Percentiles rank a stretch among this genome's conserved stretches.
Evolutionary conservation across 257 asterid species (phyloP).

Genomic region (Solanum pinnatisectum): DNA sequence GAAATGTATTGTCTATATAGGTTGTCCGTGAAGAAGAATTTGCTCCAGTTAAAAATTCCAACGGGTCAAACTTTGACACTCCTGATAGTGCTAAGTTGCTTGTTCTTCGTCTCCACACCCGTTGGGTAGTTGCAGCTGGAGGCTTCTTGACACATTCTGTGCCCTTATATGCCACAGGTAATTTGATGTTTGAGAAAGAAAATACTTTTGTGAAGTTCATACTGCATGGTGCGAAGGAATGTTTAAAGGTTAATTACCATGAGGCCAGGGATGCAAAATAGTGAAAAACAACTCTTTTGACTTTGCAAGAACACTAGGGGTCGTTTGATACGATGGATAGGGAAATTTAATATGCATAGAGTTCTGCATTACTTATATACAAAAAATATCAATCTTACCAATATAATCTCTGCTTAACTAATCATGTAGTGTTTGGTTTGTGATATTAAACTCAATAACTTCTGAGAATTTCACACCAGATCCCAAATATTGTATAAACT

Average conservation of each 20-base stretch:
- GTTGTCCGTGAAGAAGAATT: conserved; percentile 90
- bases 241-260: not conserved
- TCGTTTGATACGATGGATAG: not conserved
- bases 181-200: not conserved
- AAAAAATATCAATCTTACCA: not conserved
- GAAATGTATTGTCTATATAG: conserved; percentile 14
- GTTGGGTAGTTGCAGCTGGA: conserved; percentile 98
- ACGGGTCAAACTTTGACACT: conserved; percentile 85
- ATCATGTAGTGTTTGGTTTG: not conserved
- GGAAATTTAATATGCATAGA: not conserved
- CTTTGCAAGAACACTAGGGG: not conserved
- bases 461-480: not conserved
- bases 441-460: not conserved
- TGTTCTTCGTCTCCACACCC: conserved; percentile 84
- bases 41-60: conserved; percentile 93
- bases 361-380: not conserved
- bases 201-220: not conserved
- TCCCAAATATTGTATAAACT: not conserved
- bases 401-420: not conserved
- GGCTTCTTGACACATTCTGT: conserved; percentile 97
- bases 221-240: not conserved
- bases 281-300: not conserved
- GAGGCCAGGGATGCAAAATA: not conserved
- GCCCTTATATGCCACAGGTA: conserved; percentile 86
- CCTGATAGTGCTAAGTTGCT: conserved; percentile 92